Conservation (phyloP, 129 eudicot genomes). For the Glebionis coronaria region DNA sequence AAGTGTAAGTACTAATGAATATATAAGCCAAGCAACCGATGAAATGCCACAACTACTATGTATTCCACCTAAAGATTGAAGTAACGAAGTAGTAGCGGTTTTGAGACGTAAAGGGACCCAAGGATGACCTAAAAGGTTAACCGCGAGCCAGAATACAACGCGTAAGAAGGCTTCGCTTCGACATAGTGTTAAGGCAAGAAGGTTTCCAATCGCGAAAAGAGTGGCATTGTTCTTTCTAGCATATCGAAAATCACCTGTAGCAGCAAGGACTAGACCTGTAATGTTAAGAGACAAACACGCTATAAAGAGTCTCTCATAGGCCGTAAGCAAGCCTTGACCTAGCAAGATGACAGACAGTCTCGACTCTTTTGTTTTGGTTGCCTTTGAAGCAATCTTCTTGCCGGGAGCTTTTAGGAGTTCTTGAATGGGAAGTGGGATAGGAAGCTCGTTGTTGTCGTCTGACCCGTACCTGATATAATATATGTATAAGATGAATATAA, state of each 20-base stretch:
- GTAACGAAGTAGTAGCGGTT: constrained; percentile 48
- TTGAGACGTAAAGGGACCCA: constrained; percentile 63
- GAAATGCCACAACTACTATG: constrained; percentile 71
- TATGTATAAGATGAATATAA: no score
- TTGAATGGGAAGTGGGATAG: constrained; percentile 9
- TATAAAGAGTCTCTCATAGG: constrained; percentile 55
- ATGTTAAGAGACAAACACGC: constrained; percentile 48
- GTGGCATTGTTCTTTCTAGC: constrained; percentile 56
- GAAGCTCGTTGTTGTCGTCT: not conserved
- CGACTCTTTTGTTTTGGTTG: constrained; percentile 30
- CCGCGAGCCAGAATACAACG: constrained; percentile 59
- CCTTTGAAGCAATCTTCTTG: constrained; percentile 22
- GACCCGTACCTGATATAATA: no score
- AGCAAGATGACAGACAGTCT: constrained; percentile 63
- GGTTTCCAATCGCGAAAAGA: constrained; percentile 55
- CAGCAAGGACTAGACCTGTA: constrained; percentile 51
- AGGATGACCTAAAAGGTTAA: constrained; percentile 45
- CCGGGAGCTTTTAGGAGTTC: constrained; percentile 25
- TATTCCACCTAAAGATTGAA: constrained; percentile 73
- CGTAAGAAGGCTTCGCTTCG: constrained; percentile 66
- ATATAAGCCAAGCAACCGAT: constrained; percentile 31
- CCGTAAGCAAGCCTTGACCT: constrained; percentile 78
- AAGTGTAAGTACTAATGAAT: constrained; percentile 51
- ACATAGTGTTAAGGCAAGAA: constrained; percentile 53
- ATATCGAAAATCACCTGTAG: constrained; percentile 44